These are phyloP conservation scores for Cucurbita argyrosperma DNA, from an alignment of 306 rosid genomes.

Conservation along the genomic window DNA sequence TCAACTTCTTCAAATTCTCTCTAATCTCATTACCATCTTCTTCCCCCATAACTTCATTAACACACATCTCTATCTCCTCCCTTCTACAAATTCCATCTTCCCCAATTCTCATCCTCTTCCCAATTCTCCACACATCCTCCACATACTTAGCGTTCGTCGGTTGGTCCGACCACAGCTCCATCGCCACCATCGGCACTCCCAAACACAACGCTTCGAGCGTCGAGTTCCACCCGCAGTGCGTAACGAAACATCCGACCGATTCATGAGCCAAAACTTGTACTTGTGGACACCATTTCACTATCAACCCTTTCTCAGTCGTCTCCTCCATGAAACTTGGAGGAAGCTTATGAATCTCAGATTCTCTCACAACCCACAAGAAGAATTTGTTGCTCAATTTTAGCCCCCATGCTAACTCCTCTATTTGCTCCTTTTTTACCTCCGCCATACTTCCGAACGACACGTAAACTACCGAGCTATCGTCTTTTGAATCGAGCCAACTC, in stretches of 20 bases:
- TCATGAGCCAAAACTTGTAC: slow-evolving; percentile 10
- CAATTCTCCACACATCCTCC: slow-evolving; percentile 12
- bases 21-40: not conserved
- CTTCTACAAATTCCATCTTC: slow-evolving; percentile 1
- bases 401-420: not conserved
- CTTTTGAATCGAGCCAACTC: slow-evolving; percentile 10
- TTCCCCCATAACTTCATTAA: slow-evolving; percentile 11
- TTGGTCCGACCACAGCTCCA: slow-evolving; percentile 22
- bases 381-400: not conserved
- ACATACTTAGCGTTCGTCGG: slow-evolving; percentile 14
- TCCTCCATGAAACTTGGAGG: not conserved
- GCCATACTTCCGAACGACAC: not conserved
- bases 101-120: slow-evolving; percentile 10
- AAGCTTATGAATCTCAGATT: not conserved
- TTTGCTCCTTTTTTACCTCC: not conserved
- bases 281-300: slow-evolving; percentile 13
- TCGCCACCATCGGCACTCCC: slow-evolving; percentile 14
- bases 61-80: not conserved
- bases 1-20: not conserved
- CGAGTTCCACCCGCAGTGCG: slow-evolving; percentile 26
- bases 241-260: slow-evolving; percentile 16
- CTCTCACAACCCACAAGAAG: slow-evolving; percentile 6
- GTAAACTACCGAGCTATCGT: not conserved
- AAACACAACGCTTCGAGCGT: slow-evolving; percentile 12
- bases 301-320: not conserved